These are phyloP conservation scores for Francoa sonchifolia DNA, from an alignment of 441 rosid species.

Conservation along the genomic window DNA sequence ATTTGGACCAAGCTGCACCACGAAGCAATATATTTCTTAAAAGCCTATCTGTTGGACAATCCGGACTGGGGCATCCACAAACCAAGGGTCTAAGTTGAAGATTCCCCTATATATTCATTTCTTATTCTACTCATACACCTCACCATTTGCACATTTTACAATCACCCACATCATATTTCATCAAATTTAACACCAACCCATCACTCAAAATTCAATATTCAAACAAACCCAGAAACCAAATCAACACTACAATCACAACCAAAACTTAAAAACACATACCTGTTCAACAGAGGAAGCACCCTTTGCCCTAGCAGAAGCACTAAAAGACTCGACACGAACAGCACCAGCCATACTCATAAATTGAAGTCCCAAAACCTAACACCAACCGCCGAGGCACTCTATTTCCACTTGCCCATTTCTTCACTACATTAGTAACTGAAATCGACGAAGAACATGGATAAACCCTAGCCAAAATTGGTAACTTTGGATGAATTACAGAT, in stretches of 20 bases:
- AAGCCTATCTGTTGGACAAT: too few species aligned
- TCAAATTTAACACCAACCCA: background rate
- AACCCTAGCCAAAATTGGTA: slow-evolving; percentile 17
- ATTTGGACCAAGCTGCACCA: too few species aligned
- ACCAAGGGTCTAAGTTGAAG: too few species aligned
- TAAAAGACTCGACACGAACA: slow-evolving; percentile 31
- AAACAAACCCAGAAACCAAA: background rate
- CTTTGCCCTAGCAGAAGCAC: slow-evolving; percentile 65
- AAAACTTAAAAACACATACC: slow-evolving; percentile 22
- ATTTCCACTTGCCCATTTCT: slow-evolving; percentile 12
- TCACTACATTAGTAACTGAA: slow-evolving; percentile 16
- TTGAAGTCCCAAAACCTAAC: slow-evolving; percentile 44
- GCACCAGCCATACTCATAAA: slow-evolving; percentile 34
- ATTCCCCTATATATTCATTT: background rate
- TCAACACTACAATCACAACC: background rate
- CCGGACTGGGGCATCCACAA: too few species aligned
- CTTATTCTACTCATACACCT: background rate
- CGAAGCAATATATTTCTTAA: too few species aligned
- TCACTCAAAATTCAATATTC: background rate
- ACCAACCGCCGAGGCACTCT: slow-evolving; percentile 36
- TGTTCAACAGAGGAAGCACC: slow-evolving; percentile 37
- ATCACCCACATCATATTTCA: background rate
- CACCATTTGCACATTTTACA: background rate
- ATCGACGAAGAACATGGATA: slow-evolving; percentile 1
- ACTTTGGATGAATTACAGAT: slow-evolving; percentile 11